phyloP scores from a whole-genome alignment of 164 flowering plant species.

The Vitis rupestris region DNA sequence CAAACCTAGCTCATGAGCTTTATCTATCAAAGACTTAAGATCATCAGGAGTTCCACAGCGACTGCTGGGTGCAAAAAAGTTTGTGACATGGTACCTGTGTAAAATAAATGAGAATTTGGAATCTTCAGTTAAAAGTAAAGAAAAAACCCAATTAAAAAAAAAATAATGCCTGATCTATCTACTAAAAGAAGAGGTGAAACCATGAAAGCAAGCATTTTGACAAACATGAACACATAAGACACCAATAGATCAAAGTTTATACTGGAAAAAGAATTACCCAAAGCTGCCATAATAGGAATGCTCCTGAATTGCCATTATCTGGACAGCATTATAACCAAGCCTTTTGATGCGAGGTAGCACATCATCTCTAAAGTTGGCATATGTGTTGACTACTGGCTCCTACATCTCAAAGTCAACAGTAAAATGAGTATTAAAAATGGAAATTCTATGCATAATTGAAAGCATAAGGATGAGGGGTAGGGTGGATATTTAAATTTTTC shows the following conservation, averaged over 20 bases:
- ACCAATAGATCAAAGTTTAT: neutral
- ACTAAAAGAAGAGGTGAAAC: too few species aligned
- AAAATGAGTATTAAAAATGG: neutral
- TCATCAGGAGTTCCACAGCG: conserved; percentile 99
- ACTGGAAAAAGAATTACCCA: conserved; percentile 54
- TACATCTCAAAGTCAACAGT: conserved; percentile 33
- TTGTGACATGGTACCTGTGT: conserved; percentile 94
- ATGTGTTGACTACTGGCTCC: conserved; percentile 91
- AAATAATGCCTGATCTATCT: too few species aligned
- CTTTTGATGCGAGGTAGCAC: conserved; percentile 96
- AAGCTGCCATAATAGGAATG: conserved; percentile 99
- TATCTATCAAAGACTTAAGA: conserved; percentile 92
- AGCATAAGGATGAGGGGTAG: neutral
- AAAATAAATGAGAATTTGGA: conserved; percentile 12
- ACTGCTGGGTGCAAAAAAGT: conserved; percentile 97
- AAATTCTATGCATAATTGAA: conserved; percentile 1
- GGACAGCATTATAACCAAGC: conserved; percentile 98
- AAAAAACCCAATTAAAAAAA: too few species aligned
- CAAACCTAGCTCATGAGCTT: conserved; percentile 94
- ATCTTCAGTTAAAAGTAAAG: neutral
- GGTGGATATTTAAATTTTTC: neutral
- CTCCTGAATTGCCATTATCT: conserved; percentile 99
- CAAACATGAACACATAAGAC: neutral
- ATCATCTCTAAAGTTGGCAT: conserved; percentile 90
- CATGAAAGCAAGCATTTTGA: neutral